Evolutionary conservation across 176 grass and related monocot genomes (phyloP).

Genomic region (Chrysopogon serrulatus): DNA sequence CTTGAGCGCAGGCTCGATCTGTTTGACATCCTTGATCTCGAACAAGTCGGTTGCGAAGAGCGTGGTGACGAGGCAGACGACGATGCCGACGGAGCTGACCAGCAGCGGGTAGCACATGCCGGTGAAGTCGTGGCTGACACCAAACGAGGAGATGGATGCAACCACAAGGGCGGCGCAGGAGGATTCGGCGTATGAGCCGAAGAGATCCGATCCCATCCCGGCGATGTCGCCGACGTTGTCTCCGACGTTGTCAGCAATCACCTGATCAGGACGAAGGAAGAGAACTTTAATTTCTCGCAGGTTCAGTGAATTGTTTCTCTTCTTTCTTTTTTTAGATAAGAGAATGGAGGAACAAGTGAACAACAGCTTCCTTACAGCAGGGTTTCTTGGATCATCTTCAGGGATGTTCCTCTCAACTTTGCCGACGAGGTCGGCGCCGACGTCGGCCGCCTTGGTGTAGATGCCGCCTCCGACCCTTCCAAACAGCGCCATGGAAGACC

Average conservation of each 20-base stretch:
- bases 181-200: constrained; percentile 56
- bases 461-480: constrained; percentile 57
- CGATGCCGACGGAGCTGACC: constrained; percentile 47
- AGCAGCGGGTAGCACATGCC: constrained; percentile 57
- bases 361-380: constrained; percentile 52
- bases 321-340: not conserved
- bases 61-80: constrained; percentile 48
- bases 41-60: constrained; percentile 55
- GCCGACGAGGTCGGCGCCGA: constrained; percentile 51
- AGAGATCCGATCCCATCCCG: constrained; percentile 60
- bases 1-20: constrained; percentile 50
- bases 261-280: not conserved
- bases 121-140: constrained; percentile 44
- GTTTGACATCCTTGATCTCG: constrained; percentile 40
- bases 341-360: not conserved
- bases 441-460: constrained; percentile 53
- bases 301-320: not conserved
- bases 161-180: constrained; percentile 49
- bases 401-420: constrained; percentile 64
- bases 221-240: constrained; percentile 57
- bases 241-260: constrained; percentile 58
- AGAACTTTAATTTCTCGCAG: not conserved
- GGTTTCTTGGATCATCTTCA: constrained; percentile 60
- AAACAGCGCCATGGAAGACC: constrained; percentile 55
- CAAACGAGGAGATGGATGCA: constrained; percentile 61